Base-by-base conservation (phyloP, 495 filamentous ascomycete genomes). In the Trypethelium eluteriae region DNA sequence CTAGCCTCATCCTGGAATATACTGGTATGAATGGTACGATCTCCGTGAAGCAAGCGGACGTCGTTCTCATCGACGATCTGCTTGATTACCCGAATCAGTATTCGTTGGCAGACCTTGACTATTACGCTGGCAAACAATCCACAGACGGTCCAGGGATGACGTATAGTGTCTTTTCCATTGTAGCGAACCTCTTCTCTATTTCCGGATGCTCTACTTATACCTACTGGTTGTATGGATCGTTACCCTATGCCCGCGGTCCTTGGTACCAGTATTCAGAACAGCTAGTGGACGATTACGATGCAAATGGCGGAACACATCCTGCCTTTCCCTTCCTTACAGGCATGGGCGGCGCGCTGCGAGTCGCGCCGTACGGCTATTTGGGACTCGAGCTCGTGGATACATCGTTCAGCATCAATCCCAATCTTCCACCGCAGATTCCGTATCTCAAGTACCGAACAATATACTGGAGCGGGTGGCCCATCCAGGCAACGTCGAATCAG, bases 1-100 rank as follows among this genome's bases (percentile, higher is more conserved):
- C 85, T n/a, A 80, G 79, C 16, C 86, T 93, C 64, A 88, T 88
- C 25, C 78, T 89, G 0, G 89, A 93, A 70, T 93, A 90, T 65
- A 70, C 71, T 2, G 74, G 79, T 2, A 88, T 88, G 86, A 88
- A 87, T 69, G 84, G 83, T 18, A 81, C 79, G 57, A 79, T 86
- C 2, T 74, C 75, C 0, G 86, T 88, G 67, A 88, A 88, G 72
- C 86, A 88, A 70, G 86, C 86, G 9, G 86, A 88, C 69, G 81
- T 88, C 10, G 81, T 88, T 38, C 75, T 88, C 35, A 74, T 82
- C 66, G 86, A 83, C 7, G 87, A 82, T 66, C 81, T 86, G 6
- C 71, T 88, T 35, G 79, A 79, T 67, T 87, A 77, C 62, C 76
- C 72, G 18, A 69, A 80, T 50, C 83, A 83, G 63, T 89, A 89